A percentile compares a stretch with the other conserved stretches of the same genome.
Conservation (phyloP, 129 eudicot genomes). For the Kitagawia praeruptora region DNA sequence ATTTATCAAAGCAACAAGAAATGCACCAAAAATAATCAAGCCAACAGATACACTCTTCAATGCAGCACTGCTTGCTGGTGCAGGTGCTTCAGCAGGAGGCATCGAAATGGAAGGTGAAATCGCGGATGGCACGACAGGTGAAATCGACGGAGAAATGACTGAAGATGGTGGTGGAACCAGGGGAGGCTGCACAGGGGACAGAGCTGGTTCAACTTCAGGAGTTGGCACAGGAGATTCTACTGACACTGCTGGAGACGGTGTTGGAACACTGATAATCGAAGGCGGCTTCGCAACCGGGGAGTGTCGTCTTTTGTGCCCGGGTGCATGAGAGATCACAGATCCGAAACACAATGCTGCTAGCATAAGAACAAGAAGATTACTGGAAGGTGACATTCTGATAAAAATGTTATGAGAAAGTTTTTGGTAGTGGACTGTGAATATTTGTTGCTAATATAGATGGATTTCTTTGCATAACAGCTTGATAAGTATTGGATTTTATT, state of each 20-base stretch:
- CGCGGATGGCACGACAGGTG: background rate
- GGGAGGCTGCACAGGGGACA: too few species aligned
- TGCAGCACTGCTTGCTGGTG: conserved; percentile 17
- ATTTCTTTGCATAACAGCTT: background rate
- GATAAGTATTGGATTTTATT: background rate
- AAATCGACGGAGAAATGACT: too few species aligned
- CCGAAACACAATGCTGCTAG: conserved; percentile 14
- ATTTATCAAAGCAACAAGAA: conserved; percentile 15
- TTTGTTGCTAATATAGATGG: background rate
- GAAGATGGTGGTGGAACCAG: too few species aligned
- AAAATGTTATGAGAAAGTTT: background rate
- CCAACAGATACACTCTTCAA: conserved; percentile 10
- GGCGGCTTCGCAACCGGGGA: background rate
- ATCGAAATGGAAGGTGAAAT: background rate
- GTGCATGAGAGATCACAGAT: conserved; percentile 23
- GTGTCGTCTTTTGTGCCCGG: background rate
- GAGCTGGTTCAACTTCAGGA: background rate
- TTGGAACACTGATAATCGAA: background rate
- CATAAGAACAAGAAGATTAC: conserved; percentile 1
- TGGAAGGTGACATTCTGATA: conserved; percentile 13
- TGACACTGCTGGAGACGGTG: conserved; percentile 12
- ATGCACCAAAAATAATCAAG: conserved; percentile 10
- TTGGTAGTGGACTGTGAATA: background rate
- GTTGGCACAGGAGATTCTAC: background rate
- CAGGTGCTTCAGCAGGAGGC: conserved; percentile 24